A percentile compares a stretch with the other conserved stretches of the same genome.
Conservation (phyloP, 176 grass and related monocot genomes). For the Oryza rufipogon region DNA sequence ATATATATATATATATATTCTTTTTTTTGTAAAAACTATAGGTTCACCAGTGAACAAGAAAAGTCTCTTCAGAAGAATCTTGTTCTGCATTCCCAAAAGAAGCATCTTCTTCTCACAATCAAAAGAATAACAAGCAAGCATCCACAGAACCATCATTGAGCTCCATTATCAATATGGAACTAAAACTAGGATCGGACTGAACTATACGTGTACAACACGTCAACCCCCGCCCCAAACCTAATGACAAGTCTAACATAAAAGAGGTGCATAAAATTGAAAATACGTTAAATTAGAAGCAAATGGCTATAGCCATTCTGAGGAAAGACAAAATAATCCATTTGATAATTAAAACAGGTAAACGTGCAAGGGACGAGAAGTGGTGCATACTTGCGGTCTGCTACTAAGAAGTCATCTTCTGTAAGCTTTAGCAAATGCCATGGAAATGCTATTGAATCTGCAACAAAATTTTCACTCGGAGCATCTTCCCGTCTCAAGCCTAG, state of each 20-base stretch:
- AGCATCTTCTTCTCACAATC: not conserved
- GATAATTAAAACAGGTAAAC: conserved; percentile 14
- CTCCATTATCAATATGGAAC: conserved; percentile 11
- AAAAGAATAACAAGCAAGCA: not conserved
- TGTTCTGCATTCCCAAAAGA: not conserved
- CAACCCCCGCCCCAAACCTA: conserved; percentile 9
- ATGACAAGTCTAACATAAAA: conserved; percentile 7
- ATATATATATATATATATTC: no score
- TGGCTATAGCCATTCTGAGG: not conserved
- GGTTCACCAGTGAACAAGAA: not conserved
- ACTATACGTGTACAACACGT: conserved; percentile 18
- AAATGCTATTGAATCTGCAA: conserved; percentile 50
- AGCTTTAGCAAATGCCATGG: conserved; percentile 81
- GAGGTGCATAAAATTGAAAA: not conserved
- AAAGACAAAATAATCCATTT: conserved; percentile 19
- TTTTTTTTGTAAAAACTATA: not conserved
- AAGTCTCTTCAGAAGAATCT: not conserved
- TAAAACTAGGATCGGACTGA: conserved; percentile 6
- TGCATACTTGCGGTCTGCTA: conserved; percentile 64
- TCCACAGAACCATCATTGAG: conserved; percentile 19
- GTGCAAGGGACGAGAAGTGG: conserved; percentile 20
- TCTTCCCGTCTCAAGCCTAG: conserved; percentile 70
- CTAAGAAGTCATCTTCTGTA: conserved; percentile 65
- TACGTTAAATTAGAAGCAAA: not conserved
- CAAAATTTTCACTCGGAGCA: conserved; percentile 43